These are phyloP conservation scores for Pseudocohnilembus persalinus DNA, from an alignment of 169 alveolate genomes.

Conservation along the genomic window DNA sequence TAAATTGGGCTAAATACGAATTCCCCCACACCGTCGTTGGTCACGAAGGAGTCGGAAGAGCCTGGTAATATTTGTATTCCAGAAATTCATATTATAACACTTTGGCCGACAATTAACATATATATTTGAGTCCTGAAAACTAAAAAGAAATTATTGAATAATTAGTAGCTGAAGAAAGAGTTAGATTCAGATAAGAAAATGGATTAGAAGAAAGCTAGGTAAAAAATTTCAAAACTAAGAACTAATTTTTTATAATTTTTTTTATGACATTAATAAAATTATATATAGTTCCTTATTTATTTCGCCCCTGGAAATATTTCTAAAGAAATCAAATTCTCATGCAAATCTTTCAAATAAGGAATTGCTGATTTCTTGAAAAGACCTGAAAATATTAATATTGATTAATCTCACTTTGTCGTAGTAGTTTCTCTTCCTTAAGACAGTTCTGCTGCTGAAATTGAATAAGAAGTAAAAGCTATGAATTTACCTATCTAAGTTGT, in stretches of 20 bases:
- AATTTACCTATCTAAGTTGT: neutral
- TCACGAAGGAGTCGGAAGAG: conserved; percentile 33
- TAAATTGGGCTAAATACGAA: neutral
- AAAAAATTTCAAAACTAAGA: no score
- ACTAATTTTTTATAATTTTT: no score
- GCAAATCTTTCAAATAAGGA: neutral
- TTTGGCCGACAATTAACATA: neutral
- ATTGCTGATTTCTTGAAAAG: neutral
- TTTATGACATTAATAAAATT: neutral
- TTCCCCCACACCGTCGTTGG: conserved; percentile 27
- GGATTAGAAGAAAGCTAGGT: conserved; percentile 9
- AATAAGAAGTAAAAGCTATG: neutral
- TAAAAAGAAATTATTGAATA: conserved; percentile 19
- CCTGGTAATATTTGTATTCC: conserved; percentile 8
- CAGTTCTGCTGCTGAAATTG: neutral
- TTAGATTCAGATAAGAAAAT: neutral
- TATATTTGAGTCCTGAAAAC: conserved; percentile 4
- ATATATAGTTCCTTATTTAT: neutral
- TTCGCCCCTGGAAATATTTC: neutral
- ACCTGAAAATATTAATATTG: neutral
- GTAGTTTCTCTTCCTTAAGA: neutral
- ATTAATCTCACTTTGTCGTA: neutral
- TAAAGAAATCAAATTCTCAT: neutral
- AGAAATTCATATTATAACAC: neutral
- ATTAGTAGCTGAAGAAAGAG: conserved; percentile 20